Evolutionary conservation across 176 grass and related monocot genomes (phyloP).

Genomic region (Musa troglodytarum): DNA sequence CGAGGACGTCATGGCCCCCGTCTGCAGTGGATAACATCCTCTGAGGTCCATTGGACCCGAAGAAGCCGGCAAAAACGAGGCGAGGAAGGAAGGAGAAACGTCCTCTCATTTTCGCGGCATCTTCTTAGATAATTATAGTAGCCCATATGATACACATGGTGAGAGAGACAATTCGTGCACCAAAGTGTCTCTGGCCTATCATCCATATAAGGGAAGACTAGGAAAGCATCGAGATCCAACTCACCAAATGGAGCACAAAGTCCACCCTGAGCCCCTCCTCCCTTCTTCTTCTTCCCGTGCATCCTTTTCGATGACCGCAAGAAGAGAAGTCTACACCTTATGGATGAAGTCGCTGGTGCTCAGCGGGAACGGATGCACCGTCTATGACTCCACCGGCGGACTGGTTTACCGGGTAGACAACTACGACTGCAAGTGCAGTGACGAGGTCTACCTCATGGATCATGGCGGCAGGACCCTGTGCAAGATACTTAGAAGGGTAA

Average conservation of each 20-base stretch:
- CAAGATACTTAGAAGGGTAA: conserved; percentile 47
- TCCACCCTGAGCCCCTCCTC: not conserved
- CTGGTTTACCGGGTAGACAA: conserved; percentile 82
- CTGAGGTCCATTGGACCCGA: too few species aligned
- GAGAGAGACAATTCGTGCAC: too few species aligned
- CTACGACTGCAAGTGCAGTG: conserved; percentile 44
- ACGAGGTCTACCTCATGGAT: conserved; percentile 64
- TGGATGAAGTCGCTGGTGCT: conserved; percentile 93
- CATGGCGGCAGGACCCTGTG: conserved; percentile 38
- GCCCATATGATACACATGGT: too few species aligned
- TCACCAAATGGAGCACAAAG: not conserved
- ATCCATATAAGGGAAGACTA: too few species aligned
- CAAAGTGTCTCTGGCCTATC: too few species aligned
- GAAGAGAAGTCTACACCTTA: conserved; percentile 59
- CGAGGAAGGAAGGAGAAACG: too few species aligned
- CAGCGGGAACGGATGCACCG: conserved; percentile 56
- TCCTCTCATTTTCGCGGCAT: too few species aligned
- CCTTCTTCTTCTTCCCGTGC: not conserved
- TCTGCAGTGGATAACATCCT: too few species aligned
- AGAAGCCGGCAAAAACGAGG: too few species aligned
- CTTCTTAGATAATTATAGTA: too few species aligned
- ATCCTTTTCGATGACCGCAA: conserved; percentile 20
- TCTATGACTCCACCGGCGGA: conserved; percentile 48
- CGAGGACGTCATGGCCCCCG: too few species aligned
- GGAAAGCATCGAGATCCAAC: too few species aligned